A percentile compares a stretch with the other conserved stretches of the same genome.
Conservation (phyloP, 2,329 filamentous ascomycete species). For the Diaporthe aspalathi region DNA sequence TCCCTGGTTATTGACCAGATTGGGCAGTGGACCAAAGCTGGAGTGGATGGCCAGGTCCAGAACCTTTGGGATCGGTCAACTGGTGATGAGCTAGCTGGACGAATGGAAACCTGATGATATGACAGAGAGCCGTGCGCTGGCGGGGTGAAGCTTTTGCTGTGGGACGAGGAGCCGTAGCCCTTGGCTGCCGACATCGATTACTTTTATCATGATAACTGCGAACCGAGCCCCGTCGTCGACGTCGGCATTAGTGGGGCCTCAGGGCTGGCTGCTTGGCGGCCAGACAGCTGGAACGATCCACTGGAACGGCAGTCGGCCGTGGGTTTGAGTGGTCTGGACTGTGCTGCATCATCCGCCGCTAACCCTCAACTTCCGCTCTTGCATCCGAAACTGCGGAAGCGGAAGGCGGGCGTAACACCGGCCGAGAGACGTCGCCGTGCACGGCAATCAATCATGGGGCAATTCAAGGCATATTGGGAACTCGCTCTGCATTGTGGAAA, state of each 20-base stretch:
- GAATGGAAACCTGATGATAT: too few species aligned
- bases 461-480: neutral
- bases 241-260: neutral
- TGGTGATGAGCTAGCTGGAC: neutral
- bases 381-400: conserved; percentile 37
- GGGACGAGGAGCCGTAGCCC: neutral
- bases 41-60: too few species aligned
- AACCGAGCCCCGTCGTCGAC: neutral
- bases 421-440: conserved; percentile 13
- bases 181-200: neutral
- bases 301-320: neutral
- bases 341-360: conserved; percentile 20
- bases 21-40: neutral
- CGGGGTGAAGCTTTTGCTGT: neutral
- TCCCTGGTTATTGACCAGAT: neutral
- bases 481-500: neutral
- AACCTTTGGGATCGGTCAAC: neutral
- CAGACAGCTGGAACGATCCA: neutral
- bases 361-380: conserved; percentile 35
- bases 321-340: neutral
- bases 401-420: conserved; percentile 32
- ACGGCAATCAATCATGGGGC: conserved; percentile 2
- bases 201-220: conserved; percentile 15
- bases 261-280: neutral
- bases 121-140: neutral